Conservation (phyloP, 73 alveolate genomes). For the Paramecium sexaurelia region DNA sequence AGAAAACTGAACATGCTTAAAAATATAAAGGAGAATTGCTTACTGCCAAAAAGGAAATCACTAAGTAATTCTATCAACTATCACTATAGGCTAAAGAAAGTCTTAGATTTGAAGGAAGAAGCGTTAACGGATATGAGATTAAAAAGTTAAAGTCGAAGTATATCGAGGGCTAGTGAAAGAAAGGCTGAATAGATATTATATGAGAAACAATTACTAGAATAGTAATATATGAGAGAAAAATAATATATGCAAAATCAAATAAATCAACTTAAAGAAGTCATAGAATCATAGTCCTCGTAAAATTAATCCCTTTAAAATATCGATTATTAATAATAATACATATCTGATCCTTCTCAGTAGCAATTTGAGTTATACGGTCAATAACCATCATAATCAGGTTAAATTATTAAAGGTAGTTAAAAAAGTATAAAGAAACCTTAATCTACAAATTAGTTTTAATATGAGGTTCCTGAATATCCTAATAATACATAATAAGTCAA, state of each 20-base stretch:
- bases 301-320: constrained; percentile 9
- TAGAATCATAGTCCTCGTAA: constrained; percentile 10
- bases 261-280: neutral
- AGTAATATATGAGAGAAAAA: neutral
- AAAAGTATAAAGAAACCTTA: neutral
- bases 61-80: neutral
- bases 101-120: constrained; percentile 46
- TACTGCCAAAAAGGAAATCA: constrained; percentile 53
- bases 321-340: neutral
- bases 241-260: neutral
- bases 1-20: neutral
- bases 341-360: neutral
- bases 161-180: neutral
- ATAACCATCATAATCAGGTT: neutral
- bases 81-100: neutral
- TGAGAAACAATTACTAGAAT: constrained; percentile 8
- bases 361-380: neutral
- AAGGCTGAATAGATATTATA: neutral
- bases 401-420: constrained; percentile 1
- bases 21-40: constrained; percentile 49
- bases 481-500: neutral
- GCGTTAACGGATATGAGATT: constrained; percentile 52
- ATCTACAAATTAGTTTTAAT: neutral
- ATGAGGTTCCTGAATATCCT: neutral
- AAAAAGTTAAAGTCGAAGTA: constrained; percentile 24